A percentile compares a stretch with the other conserved stretches of the same genome.
These are phyloP conservation scores for Penicillium olsonii DNA, from an alignment of 2,329 filamentous ascomycete genomes.

Conservation along the genomic window DNA sequence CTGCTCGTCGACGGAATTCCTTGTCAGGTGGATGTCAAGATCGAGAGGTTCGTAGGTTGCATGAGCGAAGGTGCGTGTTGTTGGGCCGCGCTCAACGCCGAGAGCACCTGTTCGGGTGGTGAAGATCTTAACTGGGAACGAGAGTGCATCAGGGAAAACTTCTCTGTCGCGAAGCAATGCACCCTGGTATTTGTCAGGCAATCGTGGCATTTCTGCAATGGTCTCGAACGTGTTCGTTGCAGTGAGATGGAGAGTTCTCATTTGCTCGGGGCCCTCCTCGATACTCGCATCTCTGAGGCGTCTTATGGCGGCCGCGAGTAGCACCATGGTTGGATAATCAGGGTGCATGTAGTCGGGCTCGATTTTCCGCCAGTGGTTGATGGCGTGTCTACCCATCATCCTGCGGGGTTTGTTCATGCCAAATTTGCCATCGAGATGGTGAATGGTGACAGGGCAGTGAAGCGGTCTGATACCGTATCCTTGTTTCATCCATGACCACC, in stretches of 20 bases:
- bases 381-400: constrained; percentile 34
- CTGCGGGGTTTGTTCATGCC: constrained; percentile 19
- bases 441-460: constrained; percentile 30
- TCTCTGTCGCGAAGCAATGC: constrained; percentile 38
- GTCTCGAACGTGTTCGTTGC: constrained; percentile 41
- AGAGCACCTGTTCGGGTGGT: constrained; percentile 14
- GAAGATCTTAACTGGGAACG: neutral
- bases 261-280: constrained; percentile 31
- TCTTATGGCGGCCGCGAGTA: constrained; percentile 43
- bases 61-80: constrained; percentile 1
- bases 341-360: constrained; percentile 45
- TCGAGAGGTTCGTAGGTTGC: neutral
- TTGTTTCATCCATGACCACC: constrained; percentile 59
- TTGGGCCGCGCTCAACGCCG: neutral
- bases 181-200: constrained; percentile 44
- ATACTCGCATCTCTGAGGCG: constrained; percentile 40
- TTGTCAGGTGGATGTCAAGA: neutral
- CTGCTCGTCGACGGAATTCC: neutral
- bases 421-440: constrained; percentile 33
- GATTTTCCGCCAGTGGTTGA: constrained; percentile 38
- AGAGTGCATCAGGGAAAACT: constrained; percentile 14
- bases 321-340: constrained; percentile 47
- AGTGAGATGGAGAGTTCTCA: constrained; percentile 28
- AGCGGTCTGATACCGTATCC: constrained; percentile 34
- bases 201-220: constrained; percentile 40